Evolutionary conservation across 345 rosid species (phyloP), one percentile per base, ranked within the genome.

Genomic region (Citrus trifoliata): DNA sequence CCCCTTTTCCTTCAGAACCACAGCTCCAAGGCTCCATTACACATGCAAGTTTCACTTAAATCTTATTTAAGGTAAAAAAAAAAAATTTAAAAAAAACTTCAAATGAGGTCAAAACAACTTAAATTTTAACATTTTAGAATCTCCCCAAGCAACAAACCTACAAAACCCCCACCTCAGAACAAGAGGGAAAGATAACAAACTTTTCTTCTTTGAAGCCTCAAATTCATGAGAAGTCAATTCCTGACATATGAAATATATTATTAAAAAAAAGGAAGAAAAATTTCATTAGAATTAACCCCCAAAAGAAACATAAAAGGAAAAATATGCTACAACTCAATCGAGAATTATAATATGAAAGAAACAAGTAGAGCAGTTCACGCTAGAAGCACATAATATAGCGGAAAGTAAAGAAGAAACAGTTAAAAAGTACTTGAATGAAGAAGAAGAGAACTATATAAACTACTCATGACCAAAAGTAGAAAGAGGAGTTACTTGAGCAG

Each of bases 1-100:
- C 58, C 6, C 74, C 89, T 58, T 81, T 86, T 68, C 83, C 87
- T 71, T 83, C 86, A 72, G 84, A 78, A 62, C 83, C 82, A 83
- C 63, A 85, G 78, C 84, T 84, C 90, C 91, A 86, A 80, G 89
- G 82, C 78, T 88, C 90, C 90, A 88, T 90, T 74, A 73, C 53
- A 67, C 24, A 73, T 13, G 33, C 70, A 58, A 42, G 25, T 1
- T 46, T 13, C 51, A 1, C 18, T 13, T 12, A 12, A 46, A 12
- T 46, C 18, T 46, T 46, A 46, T 40, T 40, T 38, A 38, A 35
- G 7, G 37, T 5, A 35, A 5, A 1, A 2, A 12, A 10, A 38
- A 38, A 38, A 32, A 4, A 0, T n/a, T n/a, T n/a, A n/a, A 3
- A 12, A 10, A 40, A 75, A 48, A 42, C 28, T 67, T 58, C 70